Base-by-base conservation (phyloP, 2,329 filamentous ascomycete species). In the Trichophyton rubrum region DNA sequence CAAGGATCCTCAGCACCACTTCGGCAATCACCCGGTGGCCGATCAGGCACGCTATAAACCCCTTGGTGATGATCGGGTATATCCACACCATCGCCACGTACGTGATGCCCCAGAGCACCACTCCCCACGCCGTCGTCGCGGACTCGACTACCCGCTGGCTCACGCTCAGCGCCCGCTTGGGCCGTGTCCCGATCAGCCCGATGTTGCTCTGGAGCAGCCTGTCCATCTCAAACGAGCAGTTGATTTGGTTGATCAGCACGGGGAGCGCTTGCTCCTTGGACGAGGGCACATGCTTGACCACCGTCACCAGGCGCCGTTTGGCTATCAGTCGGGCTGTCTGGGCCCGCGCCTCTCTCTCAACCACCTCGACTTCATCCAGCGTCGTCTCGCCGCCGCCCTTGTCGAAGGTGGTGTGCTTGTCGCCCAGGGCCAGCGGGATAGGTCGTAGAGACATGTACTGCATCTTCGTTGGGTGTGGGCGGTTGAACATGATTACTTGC, bases 101-200 rank as follows among this genome's bases (percentile, higher is more conserved):
- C 78, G 86, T 89, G 30, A 91, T 69, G 68, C 82, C 83, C 27
- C 86, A 73, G 58, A 88, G 75, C 33, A 90, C 77, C 63, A 88
- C 85, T 66, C 91, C 88, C 78, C 88, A 88, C 68, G 93, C 81
- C 2, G 90, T 90, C 27, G 87, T 89, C 3, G 93, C 95, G 43
- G 91, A 96, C 73, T 96, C 90, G 6, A 95, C 92, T 2, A 99
- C 89, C 56, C 89, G 83, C 77, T 99, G 93, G 47, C 90, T 92
- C 56, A 99, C 92, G 72, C 93, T 99, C 64, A 96, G 80, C 59
- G 86, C 87, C 65, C 93, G 84, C 73, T 91, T 91, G 55, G 85
- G 84, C 38, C 92, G 84, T 41, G 87, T 84, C 0, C 90, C 88
- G 56, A 99, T 85, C 41, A 92, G 79, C n/a, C 86, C 85, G 49